phyloP scores from a whole-genome alignment of 2,329 filamentous ascomycete species.

The Pyrenochaeta sp. region DNA sequence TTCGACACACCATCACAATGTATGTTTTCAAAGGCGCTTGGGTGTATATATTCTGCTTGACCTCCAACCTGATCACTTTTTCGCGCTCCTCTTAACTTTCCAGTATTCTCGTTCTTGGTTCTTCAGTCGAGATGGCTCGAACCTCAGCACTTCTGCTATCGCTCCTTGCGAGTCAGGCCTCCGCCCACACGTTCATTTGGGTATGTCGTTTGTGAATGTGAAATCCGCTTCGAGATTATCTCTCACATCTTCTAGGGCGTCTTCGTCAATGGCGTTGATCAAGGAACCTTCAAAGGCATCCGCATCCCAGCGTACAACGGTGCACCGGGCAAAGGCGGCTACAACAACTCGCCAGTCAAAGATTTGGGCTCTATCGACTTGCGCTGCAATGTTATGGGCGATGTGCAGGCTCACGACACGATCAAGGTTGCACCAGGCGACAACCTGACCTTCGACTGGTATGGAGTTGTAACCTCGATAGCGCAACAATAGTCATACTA shows the following conservation, averaged over 20 bases:
- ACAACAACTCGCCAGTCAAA: constrained; percentile 53
- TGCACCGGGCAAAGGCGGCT: constrained; percentile 45
- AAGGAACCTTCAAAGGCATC: constrained; percentile 39
- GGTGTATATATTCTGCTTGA: neutral
- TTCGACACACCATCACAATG: neutral
- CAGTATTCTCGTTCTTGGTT: neutral
- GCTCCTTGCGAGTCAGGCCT: constrained; percentile 27
- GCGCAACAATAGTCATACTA: neutral
- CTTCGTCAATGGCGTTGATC: constrained; percentile 42
- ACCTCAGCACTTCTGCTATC: constrained; percentile 20
- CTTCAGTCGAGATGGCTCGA: constrained; percentile 16
- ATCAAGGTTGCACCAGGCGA: constrained; percentile 49
- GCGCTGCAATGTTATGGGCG: constrained; percentile 53
- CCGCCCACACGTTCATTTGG: constrained; percentile 43
- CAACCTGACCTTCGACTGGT: constrained; percentile 52
- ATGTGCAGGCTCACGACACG: constrained; percentile 46
- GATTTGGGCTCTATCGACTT: constrained; percentile 51
- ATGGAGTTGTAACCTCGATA: neutral
- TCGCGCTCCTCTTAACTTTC: neutral
- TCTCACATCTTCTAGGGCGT: constrained; percentile 29
- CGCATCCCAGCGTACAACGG: constrained; percentile 47
- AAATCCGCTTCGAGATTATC: neutral
- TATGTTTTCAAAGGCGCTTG: neutral
- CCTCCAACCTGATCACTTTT: neutral
- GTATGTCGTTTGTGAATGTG: constrained; percentile 6